phyloP scores from a whole-genome alignment of 2,329 filamentous ascomycete species.

The Alternaria alternata region DNA sequence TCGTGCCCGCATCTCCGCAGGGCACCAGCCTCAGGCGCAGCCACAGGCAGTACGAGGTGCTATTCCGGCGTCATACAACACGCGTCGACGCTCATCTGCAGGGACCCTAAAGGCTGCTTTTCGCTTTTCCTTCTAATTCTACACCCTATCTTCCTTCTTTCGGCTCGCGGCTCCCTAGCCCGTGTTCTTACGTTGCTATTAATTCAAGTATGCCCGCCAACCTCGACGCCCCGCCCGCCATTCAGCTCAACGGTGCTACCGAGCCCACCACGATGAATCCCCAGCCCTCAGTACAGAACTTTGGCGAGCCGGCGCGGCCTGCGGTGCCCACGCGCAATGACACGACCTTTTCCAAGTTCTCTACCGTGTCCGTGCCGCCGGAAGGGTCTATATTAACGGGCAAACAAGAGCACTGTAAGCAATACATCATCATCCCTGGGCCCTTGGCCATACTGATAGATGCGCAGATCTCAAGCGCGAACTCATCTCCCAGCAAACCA shows the following conservation, averaged over 20 bases:
- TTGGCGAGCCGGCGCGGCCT: constrained; percentile 34
- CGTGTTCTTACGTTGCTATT: constrained; percentile 11
- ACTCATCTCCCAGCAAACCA: constrained; percentile 87
- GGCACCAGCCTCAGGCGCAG: constrained; percentile 36
- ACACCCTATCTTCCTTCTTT: constrained; percentile 8
- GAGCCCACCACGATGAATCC: constrained; percentile 44
- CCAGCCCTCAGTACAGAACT: constrained; percentile 28
- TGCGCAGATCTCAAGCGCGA: constrained; percentile 88
- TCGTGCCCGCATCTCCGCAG: constrained; percentile 20
- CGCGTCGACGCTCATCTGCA: constrained; percentile 31
- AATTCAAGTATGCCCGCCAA: constrained; percentile 36
- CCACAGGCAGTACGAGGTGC: constrained; percentile 28
- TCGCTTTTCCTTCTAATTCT: constrained; percentile 9
- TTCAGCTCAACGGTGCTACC: constrained; percentile 43
- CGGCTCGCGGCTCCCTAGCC: constrained; percentile 15
- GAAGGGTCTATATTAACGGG: constrained; percentile 76
- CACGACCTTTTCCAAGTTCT: constrained; percentile 49
- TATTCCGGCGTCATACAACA: constrained; percentile 40
- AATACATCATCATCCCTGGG: constrained; percentile 3
- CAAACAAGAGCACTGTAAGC: constrained; percentile 95
- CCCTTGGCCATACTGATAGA: constrained; percentile 14
- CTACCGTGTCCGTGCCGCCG: constrained; percentile 58
- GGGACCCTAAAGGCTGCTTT: constrained; percentile 8
- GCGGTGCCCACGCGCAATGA: constrained; percentile 32
- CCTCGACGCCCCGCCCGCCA: constrained; percentile 34